phyloP scores from a whole-genome alignment of 345 rosid species.

The Eucalyptus camaldulensis region DNA sequence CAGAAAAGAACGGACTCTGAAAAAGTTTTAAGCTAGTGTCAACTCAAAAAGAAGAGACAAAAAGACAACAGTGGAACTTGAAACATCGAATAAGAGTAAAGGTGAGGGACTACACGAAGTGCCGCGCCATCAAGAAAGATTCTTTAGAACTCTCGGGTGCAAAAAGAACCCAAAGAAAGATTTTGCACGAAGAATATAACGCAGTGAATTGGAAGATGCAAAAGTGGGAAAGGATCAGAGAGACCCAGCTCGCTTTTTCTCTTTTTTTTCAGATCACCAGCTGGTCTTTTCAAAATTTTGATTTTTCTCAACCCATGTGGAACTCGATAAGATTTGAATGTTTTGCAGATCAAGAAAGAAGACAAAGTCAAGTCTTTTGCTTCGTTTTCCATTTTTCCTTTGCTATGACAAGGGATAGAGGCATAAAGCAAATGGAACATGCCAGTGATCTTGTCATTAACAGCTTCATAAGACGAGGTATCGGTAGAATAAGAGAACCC shows the following conservation, averaged over 20 bases:
- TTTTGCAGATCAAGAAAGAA: not conserved
- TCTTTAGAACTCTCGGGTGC: not conserved
- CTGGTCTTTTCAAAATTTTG: not conserved
- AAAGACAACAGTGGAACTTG: not conserved
- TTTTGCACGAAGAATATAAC: not conserved
- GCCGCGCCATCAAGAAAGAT: not conserved
- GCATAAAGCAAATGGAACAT: not conserved
- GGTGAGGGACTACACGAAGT: not conserved
- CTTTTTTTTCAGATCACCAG: not conserved
- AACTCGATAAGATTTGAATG: not conserved
- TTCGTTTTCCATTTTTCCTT: not conserved
- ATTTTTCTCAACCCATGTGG: not conserved
- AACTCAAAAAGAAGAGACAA: slow-evolving; percentile 8
- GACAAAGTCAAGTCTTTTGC: not conserved
- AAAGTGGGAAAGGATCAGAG: not conserved
- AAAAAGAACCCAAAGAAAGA: not conserved
- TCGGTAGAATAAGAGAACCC: slow-evolving; percentile 90
- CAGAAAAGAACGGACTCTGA: not conserved
- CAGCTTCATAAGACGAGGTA: slow-evolving; percentile 46
- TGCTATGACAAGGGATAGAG: not conserved
- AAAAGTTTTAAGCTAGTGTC: slow-evolving; percentile 11
- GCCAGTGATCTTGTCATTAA: slow-evolving; percentile 80
- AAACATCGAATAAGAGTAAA: not conserved
- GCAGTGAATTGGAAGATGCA: not conserved
- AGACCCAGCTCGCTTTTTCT: not conserved